Evolutionary conservation across 305 asterid genomes (phyloP).

Genomic region (Fraxinus platypoda): DNA sequence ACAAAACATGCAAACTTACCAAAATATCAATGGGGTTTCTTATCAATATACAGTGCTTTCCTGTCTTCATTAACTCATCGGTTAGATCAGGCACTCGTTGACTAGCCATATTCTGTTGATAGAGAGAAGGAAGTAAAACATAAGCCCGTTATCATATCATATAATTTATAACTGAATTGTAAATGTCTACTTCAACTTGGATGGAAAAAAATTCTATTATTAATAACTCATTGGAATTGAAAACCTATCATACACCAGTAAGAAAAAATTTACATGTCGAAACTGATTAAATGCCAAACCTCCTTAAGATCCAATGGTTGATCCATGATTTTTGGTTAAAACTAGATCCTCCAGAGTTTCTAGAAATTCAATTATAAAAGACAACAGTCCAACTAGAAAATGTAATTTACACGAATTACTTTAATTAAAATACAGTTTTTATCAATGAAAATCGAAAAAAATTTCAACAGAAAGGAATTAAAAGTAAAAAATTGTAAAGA

Average conservation of each 20-base stretch:
- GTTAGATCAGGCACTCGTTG: slow-evolving; percentile 67
- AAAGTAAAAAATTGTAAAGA: neutral
- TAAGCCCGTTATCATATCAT: slow-evolving; percentile 1
- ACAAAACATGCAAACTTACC: slow-evolving; percentile 38
- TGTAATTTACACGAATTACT: neutral
- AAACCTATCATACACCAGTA: neutral
- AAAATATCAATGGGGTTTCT: slow-evolving; percentile 79
- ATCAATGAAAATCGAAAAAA: neutral
- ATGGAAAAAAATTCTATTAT: neutral
- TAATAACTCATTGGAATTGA: neutral
- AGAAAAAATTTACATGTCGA: neutral
- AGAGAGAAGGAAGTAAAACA: slow-evolving; percentile 17
- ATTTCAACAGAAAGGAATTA: neutral
- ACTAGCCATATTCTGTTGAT: slow-evolving; percentile 82
- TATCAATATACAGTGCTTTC: slow-evolving; percentile 64
- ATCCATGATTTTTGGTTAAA: slow-evolving; percentile 5
- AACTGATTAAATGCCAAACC: slow-evolving; percentile 5
- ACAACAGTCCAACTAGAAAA: neutral
- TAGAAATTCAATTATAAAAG: neutral
- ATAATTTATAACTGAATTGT: neutral
- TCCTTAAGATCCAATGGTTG: neutral
- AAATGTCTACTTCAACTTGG: neutral
- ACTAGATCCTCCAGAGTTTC: neutral
- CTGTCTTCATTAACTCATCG: slow-evolving; percentile 61
- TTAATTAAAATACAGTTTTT: neutral